Evolutionary conservation across 768 basidiomycete genomes (phyloP), one percentile per base, ranked within the genome.

Genomic region (Rhodotorula toruloides): DNA sequence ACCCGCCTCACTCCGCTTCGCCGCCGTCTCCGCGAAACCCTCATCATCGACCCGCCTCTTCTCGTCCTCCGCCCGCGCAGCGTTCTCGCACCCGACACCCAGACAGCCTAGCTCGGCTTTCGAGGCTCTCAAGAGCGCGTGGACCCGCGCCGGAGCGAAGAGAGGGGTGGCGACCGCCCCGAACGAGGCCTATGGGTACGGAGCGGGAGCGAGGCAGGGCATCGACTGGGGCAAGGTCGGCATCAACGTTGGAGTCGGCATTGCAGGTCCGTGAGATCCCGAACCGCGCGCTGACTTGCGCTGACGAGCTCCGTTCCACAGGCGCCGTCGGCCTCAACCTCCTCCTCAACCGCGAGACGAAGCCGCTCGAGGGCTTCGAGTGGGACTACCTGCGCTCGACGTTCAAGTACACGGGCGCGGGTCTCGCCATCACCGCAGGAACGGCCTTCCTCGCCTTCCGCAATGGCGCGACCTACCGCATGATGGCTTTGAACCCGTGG

Each of bases 361-460:
- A 56, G 19, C 42, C 68, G 5, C 56, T 75, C 29, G 32, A 54
- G 12, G 43, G 54, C 9, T 65, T 53, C 46, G 73, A 75, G 54
- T 52, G 62, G n/a, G 29, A 27, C 37, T 40, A 40, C 47, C n/a
- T 57, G 21, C 42, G 53, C 4, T 25, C 29, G 16, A 73, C 74
- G 14, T 73, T 73, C 81, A 85, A 84, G 74, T 92, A 90, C 73
- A 89, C 90, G 11, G 90, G 87, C 17, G 87, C 82, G 53, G 91
- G 90, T 1, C 83, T 93, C 32, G 80, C 80, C 4, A 77, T 91
- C 42, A 90, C 89, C 2, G 90, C 90, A 1, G 75, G 86, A 21
- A 85, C 84, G n/a, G 91, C 91, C 5, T 58, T 63, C 32, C 54
- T 58, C 19, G 58, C 71, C 0, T 65, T 68, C 65, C 16, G 39